Evolutionary conservation across 176 grass and related monocot species (phyloP).

Genomic region (Pharus latifolius): DNA sequence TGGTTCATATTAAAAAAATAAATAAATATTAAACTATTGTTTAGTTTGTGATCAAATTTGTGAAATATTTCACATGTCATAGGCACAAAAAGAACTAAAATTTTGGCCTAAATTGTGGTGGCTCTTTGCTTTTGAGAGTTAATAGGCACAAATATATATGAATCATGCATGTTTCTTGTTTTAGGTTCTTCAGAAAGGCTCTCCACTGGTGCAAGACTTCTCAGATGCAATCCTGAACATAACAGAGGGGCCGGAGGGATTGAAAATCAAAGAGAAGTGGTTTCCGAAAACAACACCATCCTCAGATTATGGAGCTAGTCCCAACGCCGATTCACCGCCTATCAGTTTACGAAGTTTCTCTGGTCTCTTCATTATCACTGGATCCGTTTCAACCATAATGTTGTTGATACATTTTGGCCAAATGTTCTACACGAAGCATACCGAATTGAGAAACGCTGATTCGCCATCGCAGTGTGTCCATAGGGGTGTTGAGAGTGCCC

Average conservation of each 20-base stretch:
- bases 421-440: no score
- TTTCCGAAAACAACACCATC: background rate
- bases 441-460: background rate
- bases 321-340: background rate
- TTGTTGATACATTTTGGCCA: conserved; percentile 16
- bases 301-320: background rate
- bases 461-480: no score
- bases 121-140: no score
- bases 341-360: conserved; percentile 35
- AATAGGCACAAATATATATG: no score
- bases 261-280: conserved; percentile 25
- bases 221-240: conserved; percentile 49
- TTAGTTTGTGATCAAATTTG: background rate
- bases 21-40: no score
- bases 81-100: no score
- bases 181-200: conserved; percentile 47
- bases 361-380: conserved; percentile 47
- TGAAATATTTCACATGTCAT: background rate
- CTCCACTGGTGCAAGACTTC: conserved; percentile 32
- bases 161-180: background rate
- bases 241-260: conserved; percentile 9
- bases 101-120: no score
- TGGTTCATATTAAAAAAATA: no score
- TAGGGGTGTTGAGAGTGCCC: no score
- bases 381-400: conserved; percentile 24